These are phyloP conservation scores for Euphorbia pulcherrima DNA, from an alignment of 345 rosid species.

Conservation along the genomic window DNA sequence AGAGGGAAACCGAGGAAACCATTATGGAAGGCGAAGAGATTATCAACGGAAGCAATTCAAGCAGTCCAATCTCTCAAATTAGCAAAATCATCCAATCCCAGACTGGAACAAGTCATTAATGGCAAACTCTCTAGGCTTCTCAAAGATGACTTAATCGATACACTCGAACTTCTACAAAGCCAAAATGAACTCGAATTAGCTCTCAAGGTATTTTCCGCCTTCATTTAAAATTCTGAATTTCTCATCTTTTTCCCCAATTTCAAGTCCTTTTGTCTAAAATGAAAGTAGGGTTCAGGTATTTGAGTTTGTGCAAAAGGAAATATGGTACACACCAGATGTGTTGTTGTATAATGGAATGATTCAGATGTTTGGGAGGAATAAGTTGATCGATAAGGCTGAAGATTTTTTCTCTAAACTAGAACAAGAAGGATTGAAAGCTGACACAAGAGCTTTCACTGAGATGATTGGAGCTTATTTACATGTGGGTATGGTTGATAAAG, in stretches of 20 bases:
- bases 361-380: constrained; percentile 43
- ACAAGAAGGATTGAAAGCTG: constrained; percentile 44
- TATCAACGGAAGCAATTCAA: constrained; percentile 55
- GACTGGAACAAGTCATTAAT: constrained; percentile 28
- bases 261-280: constrained; percentile 23
- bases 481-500: constrained; percentile 45
- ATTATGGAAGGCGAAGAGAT: constrained; percentile 43
- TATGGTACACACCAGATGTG: constrained; percentile 48
- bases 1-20: constrained; percentile 35
- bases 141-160: constrained; percentile 49
- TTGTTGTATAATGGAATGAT: constrained; percentile 40
- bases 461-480: constrained; percentile 53
- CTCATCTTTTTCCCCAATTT: neutral
- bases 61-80: constrained; percentile 54
- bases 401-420: constrained; percentile 32
- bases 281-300: constrained; percentile 45
- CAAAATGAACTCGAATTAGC: constrained; percentile 50
- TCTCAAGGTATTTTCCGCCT: constrained; percentile 30
- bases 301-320: constrained; percentile 41
- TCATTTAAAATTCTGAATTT: neutral
- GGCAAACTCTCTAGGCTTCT: constrained; percentile 45
- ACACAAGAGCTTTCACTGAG: constrained; percentile 50
- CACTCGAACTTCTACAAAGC: constrained; percentile 42
- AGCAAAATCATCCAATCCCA: constrained; percentile 40
- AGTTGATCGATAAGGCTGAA: constrained; percentile 40